Percentiles rank a stretch among this genome's conserved stretches.
These are phyloP conservation scores for Tuber calosporum DNA, from an alignment of 495 filamentous ascomycete species.

Conservation along the genomic window DNA sequence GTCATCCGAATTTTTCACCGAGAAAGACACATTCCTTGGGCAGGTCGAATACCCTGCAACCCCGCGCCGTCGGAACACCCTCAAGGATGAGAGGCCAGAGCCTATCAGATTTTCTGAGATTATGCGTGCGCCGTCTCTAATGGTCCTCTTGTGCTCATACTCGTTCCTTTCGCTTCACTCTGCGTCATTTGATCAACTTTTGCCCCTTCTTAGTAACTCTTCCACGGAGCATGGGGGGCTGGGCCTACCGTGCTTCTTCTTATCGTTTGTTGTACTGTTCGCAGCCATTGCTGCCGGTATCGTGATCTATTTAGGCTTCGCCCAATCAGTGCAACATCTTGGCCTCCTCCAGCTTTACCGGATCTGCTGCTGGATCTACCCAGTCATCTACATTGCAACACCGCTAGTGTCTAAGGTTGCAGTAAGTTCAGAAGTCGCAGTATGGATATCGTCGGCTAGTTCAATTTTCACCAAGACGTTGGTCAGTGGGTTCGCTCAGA, in stretches of 20 bases:
- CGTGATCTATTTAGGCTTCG: slow-evolving; percentile 41
- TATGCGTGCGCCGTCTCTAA: slow-evolving; percentile 45
- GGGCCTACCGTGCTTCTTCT: slow-evolving; percentile 46
- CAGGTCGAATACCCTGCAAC: slow-evolving; percentile 28
- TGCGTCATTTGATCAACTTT: slow-evolving; percentile 46
- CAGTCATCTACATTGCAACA: slow-evolving; percentile 44
- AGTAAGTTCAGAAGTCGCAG: slow-evolving; percentile 31
- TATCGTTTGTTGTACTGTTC: slow-evolving; percentile 43
- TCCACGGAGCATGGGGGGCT: slow-evolving; percentile 45
- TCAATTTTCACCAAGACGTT: slow-evolving; percentile 46
- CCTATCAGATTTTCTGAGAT: slow-evolving; percentile 46
- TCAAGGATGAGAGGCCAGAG: slow-evolving; percentile 42
- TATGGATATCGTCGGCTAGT: slow-evolving; percentile 41
- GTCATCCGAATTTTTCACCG: slow-evolving; percentile 42
- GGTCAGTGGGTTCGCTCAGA: slow-evolving; percentile 43
- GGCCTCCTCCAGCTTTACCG: slow-evolving; percentile 46
- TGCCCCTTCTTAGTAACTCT: slow-evolving; percentile 47
- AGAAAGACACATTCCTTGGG: slow-evolving; percentile 46
- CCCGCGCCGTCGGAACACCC: slow-evolving; percentile 28
- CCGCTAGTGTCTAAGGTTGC: slow-evolving; percentile 43
- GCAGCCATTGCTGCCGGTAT: slow-evolving; percentile 42
- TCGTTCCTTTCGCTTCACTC: slow-evolving; percentile 47
- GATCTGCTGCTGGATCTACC: slow-evolving; percentile 43
- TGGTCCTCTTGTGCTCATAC: slow-evolving; percentile 46
- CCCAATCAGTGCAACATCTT: slow-evolving; percentile 39